These are phyloP conservation scores for Mucor ambiguus DNA, from an alignment of 371 early-diverging fungal species.

Conservation along the genomic window DNA sequence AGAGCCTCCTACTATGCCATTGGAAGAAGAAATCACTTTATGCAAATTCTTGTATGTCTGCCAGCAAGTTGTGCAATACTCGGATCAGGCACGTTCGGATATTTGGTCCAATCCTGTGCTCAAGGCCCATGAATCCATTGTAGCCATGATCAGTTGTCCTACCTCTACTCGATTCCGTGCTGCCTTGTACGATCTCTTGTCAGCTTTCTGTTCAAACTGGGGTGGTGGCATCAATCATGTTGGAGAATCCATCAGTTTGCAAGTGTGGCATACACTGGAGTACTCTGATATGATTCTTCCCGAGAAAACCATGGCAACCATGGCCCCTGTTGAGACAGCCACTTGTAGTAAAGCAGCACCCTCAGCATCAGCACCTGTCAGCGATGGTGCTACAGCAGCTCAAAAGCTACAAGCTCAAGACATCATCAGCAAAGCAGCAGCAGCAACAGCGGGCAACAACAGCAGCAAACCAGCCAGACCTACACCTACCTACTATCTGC, in stretches of 20 bases:
- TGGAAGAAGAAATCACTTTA: conserved; percentile 26
- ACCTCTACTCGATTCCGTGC: conserved; percentile 28
- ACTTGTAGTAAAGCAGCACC: not conserved
- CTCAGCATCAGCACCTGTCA: not conserved
- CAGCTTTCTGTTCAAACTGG: conserved; percentile 39
- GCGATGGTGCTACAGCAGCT: not conserved
- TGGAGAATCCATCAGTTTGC: conserved; percentile 23
- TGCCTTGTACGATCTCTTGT: conserved; percentile 26
- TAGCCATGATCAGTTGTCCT: conserved; percentile 29
- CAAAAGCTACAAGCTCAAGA: not conserved
- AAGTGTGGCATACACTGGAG: conserved; percentile 34
- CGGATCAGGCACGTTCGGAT: conserved; percentile 15
- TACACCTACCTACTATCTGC: conserved; percentile 6
- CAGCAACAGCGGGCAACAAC: not conserved
- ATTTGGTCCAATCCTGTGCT: conserved; percentile 24
- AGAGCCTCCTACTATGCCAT: conserved; percentile 17
- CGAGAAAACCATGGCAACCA: conserved; percentile 16
- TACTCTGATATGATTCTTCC: conserved; percentile 28
- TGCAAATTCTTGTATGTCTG: conserved; percentile 29
- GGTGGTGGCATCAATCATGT: conserved; percentile 31
- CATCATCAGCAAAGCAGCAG: not conserved
- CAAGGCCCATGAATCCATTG: conserved; percentile 17
- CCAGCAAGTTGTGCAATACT: conserved; percentile 37
- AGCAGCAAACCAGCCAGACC: not conserved
- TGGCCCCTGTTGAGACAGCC: not conserved